Base-by-base conservation (phyloP, 805 yeast genomes). In the Kluyveromyces starmeri region DNA sequence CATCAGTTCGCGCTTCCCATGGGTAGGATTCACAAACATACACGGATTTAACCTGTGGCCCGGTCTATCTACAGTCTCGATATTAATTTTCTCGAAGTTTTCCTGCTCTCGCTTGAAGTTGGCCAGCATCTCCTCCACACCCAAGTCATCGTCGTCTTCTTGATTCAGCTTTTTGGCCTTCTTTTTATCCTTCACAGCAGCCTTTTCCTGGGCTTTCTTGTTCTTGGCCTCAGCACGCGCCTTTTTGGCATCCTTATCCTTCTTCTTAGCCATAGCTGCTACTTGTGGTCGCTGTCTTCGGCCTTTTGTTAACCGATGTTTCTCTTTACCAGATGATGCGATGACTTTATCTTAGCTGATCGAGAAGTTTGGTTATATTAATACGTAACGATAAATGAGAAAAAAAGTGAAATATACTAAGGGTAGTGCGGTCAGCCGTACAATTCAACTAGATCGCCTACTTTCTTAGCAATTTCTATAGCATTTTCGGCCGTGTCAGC, bases 251-350 rank as follows among this genome's bases (percentile, higher is more conserved):
- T 83, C 95, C 58, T 85, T 86, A 45, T 83, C 78, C 58, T 85
- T 83, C 56, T 74, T 83, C 64, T 88, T 89, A 11, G 89, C 96
- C 96, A 88, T 88, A 15, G 17, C n/a, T n/a, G n/a, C n/a, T n/a
- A n/a, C n/a, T n/a, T n/a, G n/a, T n/a, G n/a, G n/a, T n/a, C n/a
- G n/a, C n/a, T n/a, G n/a, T n/a, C n/a, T n/a, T n/a, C n/a, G n/a
- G n/a, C n/a, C n/a, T n/a, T n/a, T n/a, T n/a, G n/a, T n/a, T n/a
- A n/a, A n/a, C n/a, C n/a, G n/a, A n/a, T n/a, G n/a, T n/a, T n/a
- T n/a, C n/a, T n/a, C n/a, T n/a, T n/a, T n/a, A n/a, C n/a, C n/a
- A n/a, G n/a, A n/a, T n/a, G n/a, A n/a, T n/a, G n/a, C n/a, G n/a
- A n/a, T n/a, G n/a, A n/a, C n/a, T n/a, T n/a, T n/a, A n/a, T n/a